These are phyloP conservation scores for Dioszegia hungarica DNA, from an alignment of 768 basidiomycete species.

Conservation along the genomic window DNA sequence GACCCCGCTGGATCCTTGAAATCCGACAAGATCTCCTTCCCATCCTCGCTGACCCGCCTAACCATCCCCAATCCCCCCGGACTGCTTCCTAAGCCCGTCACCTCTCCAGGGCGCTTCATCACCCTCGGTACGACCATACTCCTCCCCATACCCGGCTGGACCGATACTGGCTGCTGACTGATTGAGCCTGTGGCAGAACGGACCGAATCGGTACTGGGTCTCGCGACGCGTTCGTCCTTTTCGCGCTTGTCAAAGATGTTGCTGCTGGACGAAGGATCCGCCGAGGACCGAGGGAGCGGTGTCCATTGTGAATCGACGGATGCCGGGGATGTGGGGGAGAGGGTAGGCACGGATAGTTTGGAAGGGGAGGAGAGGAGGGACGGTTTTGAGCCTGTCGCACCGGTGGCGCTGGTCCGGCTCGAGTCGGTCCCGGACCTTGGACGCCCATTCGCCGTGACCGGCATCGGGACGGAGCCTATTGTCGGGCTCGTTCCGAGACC, in stretches of 20 bases:
- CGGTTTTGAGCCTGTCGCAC: neutral
- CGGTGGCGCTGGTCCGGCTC: neutral
- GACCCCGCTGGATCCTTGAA: neutral
- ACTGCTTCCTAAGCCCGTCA: conserved; percentile 33
- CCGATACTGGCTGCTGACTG: conserved; percentile 13
- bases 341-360: neutral
- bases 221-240: neutral
- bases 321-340: neutral
- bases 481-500: too few relatives aligned
- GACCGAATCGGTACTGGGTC: neutral
- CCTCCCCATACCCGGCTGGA: conserved; percentile 30
- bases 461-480: neutral
- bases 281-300: neutral
- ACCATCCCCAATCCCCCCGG: conserved; percentile 18
- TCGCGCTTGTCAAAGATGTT: neutral
- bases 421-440: conserved; percentile 1
- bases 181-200: neutral
- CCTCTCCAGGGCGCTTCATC: conserved; percentile 41
- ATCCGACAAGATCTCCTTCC: conserved; percentile 11
- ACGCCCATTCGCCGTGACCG: neutral
- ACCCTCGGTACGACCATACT: conserved; percentile 45
- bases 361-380: conserved; percentile 15
- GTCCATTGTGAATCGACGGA: neutral
- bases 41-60: conserved; percentile 9
- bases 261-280: neutral